Conservation (phyloP, 495 filamentous ascomycete genomes). For the Massariosphaeria phaeospora region DNA sequence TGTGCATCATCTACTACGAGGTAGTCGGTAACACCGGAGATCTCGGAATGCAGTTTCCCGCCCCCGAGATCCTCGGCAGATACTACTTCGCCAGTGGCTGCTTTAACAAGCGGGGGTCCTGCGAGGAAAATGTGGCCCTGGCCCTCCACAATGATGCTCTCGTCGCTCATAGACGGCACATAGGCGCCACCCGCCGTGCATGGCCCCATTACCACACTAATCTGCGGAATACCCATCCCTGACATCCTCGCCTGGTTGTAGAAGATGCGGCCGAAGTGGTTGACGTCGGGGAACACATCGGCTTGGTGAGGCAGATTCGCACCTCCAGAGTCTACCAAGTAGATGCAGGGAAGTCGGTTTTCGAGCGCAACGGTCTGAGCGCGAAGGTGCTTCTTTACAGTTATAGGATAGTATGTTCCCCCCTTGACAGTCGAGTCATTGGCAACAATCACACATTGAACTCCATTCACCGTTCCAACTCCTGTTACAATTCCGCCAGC, state of each 20-base stretch:
- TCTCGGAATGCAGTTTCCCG: slow-evolving; percentile 82
- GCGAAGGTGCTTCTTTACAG: slow-evolving; percentile 94
- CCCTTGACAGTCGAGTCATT: slow-evolving; percentile 99
- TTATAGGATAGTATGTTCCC: slow-evolving; percentile 98
- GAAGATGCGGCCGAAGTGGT: slow-evolving; percentile 97
- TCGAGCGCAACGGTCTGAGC: slow-evolving; percentile 88
- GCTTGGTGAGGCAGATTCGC: slow-evolving; percentile 95
- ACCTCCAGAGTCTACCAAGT: slow-evolving; percentile 93
- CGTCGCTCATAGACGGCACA: slow-evolving; percentile 94
- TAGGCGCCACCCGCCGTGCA: slow-evolving; percentile 96
- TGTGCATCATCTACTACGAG: slow-evolving; percentile 92
- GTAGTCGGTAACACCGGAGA: slow-evolving; percentile 95
- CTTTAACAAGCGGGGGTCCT: slow-evolving; percentile 91
- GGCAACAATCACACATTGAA: slow-evolving; percentile 88
- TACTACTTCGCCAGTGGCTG: slow-evolving; percentile 90
- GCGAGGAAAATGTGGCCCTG: slow-evolving; percentile 97
- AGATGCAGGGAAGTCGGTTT: slow-evolving; percentile 84
- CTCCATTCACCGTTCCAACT: slow-evolving; percentile 83
- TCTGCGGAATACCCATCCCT: slow-evolving; percentile 79
- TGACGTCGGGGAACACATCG: slow-evolving; percentile 91
- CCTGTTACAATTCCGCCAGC: slow-evolving; percentile 92
- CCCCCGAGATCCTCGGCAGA: slow-evolving; percentile 90
- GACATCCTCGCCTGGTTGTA: slow-evolving; percentile 97
- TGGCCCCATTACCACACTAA: slow-evolving; percentile 96
- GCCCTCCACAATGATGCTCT: slow-evolving; percentile 91